Percentiles rank a stretch among this genome's conserved stretches.
These are phyloP conservation scores for Termitomyces bulborhizus DNA, from an alignment of 768 basidiomycete genomes.

Conservation along the genomic window DNA sequence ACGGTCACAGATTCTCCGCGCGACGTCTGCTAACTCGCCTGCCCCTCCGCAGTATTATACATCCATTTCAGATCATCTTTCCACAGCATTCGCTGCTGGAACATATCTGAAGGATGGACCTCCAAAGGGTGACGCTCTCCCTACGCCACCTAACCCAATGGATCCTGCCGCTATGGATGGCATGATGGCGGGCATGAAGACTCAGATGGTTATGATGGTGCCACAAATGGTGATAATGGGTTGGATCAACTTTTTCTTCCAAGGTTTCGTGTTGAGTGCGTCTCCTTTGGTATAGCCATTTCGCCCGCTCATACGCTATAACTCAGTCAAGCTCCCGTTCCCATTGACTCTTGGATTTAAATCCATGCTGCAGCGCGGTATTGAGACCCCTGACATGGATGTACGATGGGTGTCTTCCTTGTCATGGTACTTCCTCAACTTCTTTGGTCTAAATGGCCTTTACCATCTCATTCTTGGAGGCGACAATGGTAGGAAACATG, in stretches of 20 bases:
- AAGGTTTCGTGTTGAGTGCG: conserved; percentile 96
- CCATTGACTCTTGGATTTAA: conserved; percentile 96
- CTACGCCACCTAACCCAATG: conserved; percentile 72
- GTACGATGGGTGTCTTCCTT: conserved; percentile 98
- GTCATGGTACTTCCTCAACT: conserved; percentile 99
- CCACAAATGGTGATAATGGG: conserved; percentile 99
- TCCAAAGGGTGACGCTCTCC: conserved; percentile 53
- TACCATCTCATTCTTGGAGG: conserved; percentile 90
- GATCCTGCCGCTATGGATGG: conserved; percentile 95
- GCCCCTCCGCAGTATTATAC: conserved; percentile 69
- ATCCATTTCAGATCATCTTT: conserved; percentile 69
- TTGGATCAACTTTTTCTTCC: conserved; percentile 99
- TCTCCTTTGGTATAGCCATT: conserved; percentile 13
- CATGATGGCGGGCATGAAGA: conserved; percentile 99
- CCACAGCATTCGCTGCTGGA: conserved; percentile 65
- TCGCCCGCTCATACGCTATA: neutral
- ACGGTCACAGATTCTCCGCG: conserved; percentile 79
- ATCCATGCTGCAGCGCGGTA: conserved; percentile 93
- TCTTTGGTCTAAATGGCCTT: conserved; percentile 94
- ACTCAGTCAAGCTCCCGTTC: conserved; percentile 89
- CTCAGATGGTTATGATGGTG: conserved; percentile 99
- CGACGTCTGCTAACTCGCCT: conserved; percentile 76
- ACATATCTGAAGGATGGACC: conserved; percentile 84
- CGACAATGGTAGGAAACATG: conserved; percentile 66
- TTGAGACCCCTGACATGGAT: conserved; percentile 94